These are phyloP conservation scores for Hypoxylon sp. DNA, from an alignment of 2,329 filamentous ascomycete species.

Conservation along the genomic window DNA sequence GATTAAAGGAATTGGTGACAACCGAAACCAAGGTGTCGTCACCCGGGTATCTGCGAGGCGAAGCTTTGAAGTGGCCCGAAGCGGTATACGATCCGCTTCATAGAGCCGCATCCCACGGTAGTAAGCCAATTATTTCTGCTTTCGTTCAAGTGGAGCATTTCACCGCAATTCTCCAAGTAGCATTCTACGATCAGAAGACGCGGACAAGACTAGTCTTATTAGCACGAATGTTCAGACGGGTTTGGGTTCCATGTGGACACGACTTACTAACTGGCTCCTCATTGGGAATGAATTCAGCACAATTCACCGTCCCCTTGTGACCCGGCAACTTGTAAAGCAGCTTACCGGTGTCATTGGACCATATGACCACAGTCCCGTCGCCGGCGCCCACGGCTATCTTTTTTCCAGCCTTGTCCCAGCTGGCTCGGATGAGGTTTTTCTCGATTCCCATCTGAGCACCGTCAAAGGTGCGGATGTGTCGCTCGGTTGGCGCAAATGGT, in stretches of 20 bases:
- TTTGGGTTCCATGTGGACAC: not conserved
- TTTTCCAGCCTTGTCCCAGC: constrained; percentile 89
- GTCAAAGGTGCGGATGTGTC: constrained; percentile 88
- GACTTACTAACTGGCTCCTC: constrained; percentile 88
- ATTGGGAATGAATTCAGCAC: constrained; percentile 88
- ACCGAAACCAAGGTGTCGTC: constrained; percentile 7
- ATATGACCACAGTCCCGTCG: constrained; percentile 90
- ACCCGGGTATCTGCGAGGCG: constrained; percentile 19
- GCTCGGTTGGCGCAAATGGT: constrained; percentile 90
- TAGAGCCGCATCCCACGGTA: not conserved
- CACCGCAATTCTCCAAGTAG: constrained; percentile 84
- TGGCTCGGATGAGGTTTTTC: constrained; percentile 90
- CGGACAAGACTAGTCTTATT: constrained; percentile 81
- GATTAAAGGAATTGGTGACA: constrained; percentile 8
- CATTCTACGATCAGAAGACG: constrained; percentile 88
- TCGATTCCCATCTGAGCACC: constrained; percentile 90
- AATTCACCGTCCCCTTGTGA: constrained; percentile 95
- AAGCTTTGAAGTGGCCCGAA: not conserved
- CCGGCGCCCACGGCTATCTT: constrained; percentile 90
- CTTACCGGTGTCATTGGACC: constrained; percentile 90
- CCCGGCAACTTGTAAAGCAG: constrained; percentile 94
- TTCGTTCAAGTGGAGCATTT: constrained; percentile 42
- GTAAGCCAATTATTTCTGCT: constrained; percentile 6
- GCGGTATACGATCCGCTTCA: not conserved
- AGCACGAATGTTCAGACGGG: constrained; percentile 46